Evolutionary conservation across 2,329 filamentous ascomycete genomes (phyloP), one percentile per base, ranked within the genome.

Genomic region (Fusarium succisae): DNA sequence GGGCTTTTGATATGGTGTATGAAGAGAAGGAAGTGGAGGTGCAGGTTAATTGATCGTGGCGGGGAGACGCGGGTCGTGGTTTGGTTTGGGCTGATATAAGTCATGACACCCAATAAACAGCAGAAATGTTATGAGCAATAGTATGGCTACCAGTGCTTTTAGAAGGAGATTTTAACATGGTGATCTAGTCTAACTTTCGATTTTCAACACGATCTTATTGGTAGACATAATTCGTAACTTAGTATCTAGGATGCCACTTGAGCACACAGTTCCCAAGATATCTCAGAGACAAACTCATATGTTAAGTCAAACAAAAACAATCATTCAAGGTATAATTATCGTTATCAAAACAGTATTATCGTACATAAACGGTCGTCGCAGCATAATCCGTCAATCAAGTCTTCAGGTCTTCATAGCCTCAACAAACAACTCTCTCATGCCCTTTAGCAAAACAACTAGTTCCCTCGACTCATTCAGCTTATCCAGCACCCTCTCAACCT

Each of bases 381-480:
- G 63, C 60, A 50, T 67, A 50, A 54, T 61, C 24, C 48, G 41
- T 53, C 45, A 30, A 44, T 22, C 50, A 38, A 30, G 8, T 39
- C 44, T 10, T 84, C 79, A 89, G 32, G 83, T 83, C 82, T 88
- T 91, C 83, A 91, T 87, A 24, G 89, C 88, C 80, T 92, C 91
- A 0, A 91, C 90, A 83, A 96, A 96, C 65, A 96, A 80, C 82
- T 93, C 91, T 75, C 94, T 87, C 93, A 97, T 96, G 6, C 92
- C 92, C 85, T 96, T 96, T 66, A 96, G 83, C 80, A 96, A 87
- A 45, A 88, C 85, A 9, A 89, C 89, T 79, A 97, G 80, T 80
- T 95, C 93, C 76, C 93, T 87, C 55, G 88, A 90, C 86, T 98
- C 95, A 79, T 97, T 97, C 66, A 98, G 87, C 79, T 88, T 87